phyloP scores from a whole-genome alignment of 768 basidiomycete species.

The Trametes elegans region DNA sequence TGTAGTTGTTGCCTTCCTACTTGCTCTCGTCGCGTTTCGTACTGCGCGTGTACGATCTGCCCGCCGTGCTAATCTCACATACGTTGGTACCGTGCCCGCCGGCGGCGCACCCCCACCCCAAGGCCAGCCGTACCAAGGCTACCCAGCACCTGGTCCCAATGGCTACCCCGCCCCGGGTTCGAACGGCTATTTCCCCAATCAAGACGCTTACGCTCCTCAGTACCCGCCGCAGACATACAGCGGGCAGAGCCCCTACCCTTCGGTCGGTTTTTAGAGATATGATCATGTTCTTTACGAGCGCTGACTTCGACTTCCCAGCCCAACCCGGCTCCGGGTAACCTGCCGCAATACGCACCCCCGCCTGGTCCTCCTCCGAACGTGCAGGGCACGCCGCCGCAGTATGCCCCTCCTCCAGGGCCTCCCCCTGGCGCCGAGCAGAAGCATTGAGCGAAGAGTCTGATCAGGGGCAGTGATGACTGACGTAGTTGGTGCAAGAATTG shows the following conservation, averaged over 20 bases:
- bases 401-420: conserved; percentile 3
- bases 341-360: conserved; percentile 11
- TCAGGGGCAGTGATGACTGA: neutral
- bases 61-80: conserved; percentile 11
- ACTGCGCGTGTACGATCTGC: conserved; percentile 1
- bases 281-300: neutral
- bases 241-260: conserved; percentile 13
- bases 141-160: neutral
- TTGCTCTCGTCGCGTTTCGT: neutral
- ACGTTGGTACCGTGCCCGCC: conserved; percentile 6
- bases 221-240: conserved; percentile 16
- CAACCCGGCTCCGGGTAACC: neutral
- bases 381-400: conserved; percentile 1
- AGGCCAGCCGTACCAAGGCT: conserved; percentile 10
- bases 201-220: conserved; percentile 12
- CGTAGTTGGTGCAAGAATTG: conserved; percentile 1
- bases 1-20: neutral
- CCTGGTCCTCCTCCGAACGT: neutral
- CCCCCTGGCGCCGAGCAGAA: conserved; percentile 8
- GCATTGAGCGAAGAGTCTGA: neutral
- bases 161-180: no score
- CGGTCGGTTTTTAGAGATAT: conserved; percentile 12
- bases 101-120: neutral
- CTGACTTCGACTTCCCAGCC: conserved; percentile 7
- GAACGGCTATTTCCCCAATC: neutral